Evolutionary conservation across 106 monocot species (phyloP).

Genomic region (Allium fistulosum): DNA sequence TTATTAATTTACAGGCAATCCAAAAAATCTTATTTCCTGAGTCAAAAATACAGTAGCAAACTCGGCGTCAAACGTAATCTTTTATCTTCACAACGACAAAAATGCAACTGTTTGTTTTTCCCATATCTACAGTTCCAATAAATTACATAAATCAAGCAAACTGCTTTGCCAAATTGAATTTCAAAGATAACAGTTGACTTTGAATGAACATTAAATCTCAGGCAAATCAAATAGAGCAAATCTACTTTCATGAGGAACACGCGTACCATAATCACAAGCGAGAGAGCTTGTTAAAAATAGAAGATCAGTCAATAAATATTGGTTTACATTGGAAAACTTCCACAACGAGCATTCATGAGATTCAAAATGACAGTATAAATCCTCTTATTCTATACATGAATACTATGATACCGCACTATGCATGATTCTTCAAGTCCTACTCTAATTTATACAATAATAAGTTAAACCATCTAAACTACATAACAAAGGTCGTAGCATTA

Average conservation of each 20-base stretch:
- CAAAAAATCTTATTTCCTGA: too few species aligned
- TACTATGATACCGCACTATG: neutral
- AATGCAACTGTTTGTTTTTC: too few species aligned
- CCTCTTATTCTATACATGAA: conserved; percentile 6
- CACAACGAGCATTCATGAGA: neutral
- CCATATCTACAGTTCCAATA: too few species aligned
- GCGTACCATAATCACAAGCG: neutral
- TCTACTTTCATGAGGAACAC: neutral
- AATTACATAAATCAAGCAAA: too few species aligned
- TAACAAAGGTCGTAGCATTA: neutral
- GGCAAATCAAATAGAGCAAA: neutral
- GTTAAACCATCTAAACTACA: neutral
- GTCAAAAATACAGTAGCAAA: too few species aligned
- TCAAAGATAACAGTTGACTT: neutral
- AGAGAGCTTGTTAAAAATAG: too few species aligned
- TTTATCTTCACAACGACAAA: too few species aligned
- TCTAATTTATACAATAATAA: conserved; percentile 1
- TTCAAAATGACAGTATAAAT: neutral
- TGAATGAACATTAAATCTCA: neutral
- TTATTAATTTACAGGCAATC: too few species aligned
- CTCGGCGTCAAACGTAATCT: too few species aligned
- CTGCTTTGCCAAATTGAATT: too few species aligned
- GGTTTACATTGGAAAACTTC: conserved; percentile 2
- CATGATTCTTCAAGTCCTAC: neutral
- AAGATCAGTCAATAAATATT: neutral